Evolutionary conservation across 495 filamentous ascomycete genomes (phyloP).

Genomic region (Trichoderma reesei): DNA sequence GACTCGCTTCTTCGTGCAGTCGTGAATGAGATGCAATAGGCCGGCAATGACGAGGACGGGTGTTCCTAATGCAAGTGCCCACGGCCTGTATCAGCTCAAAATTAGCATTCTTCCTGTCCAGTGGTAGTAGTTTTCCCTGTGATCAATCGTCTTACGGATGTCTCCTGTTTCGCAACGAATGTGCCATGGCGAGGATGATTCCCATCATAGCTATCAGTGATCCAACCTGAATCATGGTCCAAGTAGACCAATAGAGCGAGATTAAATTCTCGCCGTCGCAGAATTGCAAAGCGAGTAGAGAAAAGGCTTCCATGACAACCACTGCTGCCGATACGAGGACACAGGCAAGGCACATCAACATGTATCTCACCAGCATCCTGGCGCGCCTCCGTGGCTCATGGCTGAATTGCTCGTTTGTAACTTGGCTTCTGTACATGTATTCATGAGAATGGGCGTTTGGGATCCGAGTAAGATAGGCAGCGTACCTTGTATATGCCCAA

Average conservation of each 20-base stretch:
- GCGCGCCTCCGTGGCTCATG: background rate
- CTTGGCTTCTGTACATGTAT: background rate
- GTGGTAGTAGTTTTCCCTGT: background rate
- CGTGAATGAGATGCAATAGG: constrained; percentile 30
- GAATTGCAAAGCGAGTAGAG: constrained; percentile 33
- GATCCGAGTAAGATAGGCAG: background rate
- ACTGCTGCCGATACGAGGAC: constrained; percentile 23
- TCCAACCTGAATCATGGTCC: constrained; percentile 38
- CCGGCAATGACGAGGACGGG: constrained; percentile 39
- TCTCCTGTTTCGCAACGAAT: constrained; percentile 27
- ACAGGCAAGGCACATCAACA: constrained; percentile 25
- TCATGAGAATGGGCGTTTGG: too few species aligned
- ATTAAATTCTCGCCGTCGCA: constrained; percentile 42
- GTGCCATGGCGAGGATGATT: constrained; percentile 30
- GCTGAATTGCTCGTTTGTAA: constrained; percentile 4
- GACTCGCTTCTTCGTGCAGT: constrained; percentile 1
- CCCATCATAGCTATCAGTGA: constrained; percentile 40
- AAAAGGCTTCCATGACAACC: constrained; percentile 33
- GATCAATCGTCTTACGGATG: constrained; percentile 25
- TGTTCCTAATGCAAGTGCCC: constrained; percentile 39
- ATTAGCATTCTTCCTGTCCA: background rate
- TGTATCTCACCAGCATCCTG: constrained; percentile 19
- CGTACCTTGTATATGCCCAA: constrained; percentile 33
- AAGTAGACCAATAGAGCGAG: constrained; percentile 39
- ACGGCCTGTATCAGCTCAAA: constrained; percentile 22